phyloP scores from a whole-genome alignment of 2,329 filamentous ascomycete species.

The Paraconiothyrium sp. region DNA sequence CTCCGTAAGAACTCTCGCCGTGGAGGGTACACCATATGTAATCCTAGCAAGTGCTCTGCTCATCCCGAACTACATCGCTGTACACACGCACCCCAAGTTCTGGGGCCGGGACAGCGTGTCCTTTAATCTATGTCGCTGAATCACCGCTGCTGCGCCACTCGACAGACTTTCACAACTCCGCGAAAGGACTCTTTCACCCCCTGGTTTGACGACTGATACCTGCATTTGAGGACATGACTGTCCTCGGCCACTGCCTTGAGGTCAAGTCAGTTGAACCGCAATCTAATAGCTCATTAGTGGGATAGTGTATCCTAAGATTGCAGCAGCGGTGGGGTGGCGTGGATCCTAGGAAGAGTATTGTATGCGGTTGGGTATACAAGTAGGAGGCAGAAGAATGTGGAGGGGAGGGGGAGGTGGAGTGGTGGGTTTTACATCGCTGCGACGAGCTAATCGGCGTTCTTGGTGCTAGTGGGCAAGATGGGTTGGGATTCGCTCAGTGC shows the following conservation, averaged over 20 bases:
- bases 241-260: no score
- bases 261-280: no score
- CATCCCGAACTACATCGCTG: slow-evolving; percentile 29
- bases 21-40: slow-evolving; percentile 9
- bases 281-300: no score
- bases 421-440: background rate
- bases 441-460: background rate
- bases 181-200: no score
- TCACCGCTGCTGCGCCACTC: no score
- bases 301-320: background rate
- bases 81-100: slow-evolving; percentile 39
- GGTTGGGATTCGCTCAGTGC: background rate
- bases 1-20: slow-evolving; percentile 1
- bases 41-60: slow-evolving; percentile 24
- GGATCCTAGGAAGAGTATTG: background rate
- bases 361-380: background rate
- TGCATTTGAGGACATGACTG: no score
- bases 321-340: background rate
- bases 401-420: background rate
- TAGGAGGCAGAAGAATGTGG: no score
- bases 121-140: slow-evolving; percentile 27
- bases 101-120: slow-evolving; percentile 40
- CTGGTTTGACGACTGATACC: no score
- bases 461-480: background rate
- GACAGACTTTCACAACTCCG: no score